A percentile compares a stretch with the other conserved stretches of the same genome.
Conservation (phyloP, 2,329 filamentous ascomycete species). For the Aspergillus brasiliensis region DNA sequence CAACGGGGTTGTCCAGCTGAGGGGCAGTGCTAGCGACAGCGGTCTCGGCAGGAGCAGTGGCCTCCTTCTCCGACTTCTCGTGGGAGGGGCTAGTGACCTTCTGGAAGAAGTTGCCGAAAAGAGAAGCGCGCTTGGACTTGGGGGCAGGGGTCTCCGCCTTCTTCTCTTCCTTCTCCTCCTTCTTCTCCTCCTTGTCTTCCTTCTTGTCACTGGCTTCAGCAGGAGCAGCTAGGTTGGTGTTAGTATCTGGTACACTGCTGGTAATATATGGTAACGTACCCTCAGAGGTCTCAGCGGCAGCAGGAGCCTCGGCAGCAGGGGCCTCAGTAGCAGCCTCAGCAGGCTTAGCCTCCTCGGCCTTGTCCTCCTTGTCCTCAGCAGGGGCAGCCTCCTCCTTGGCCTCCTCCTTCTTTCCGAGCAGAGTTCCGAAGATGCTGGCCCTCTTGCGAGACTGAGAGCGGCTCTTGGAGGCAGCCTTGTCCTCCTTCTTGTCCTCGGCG, state of each 20-base stretch:
- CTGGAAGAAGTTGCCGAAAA: slow-evolving; percentile 77
- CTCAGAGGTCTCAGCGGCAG: slow-evolving; percentile 42
- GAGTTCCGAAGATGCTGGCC: slow-evolving; percentile 43
- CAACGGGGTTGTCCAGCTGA: slow-evolving; percentile 50
- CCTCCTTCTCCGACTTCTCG: slow-evolving; percentile 52
- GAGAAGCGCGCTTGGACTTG: slow-evolving; percentile 78
- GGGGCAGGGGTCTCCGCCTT: slow-evolving; percentile 48
- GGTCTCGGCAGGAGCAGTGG: slow-evolving; percentile 51
- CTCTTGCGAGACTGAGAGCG: slow-evolving; percentile 62
- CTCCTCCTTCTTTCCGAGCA: slow-evolving; percentile 65
- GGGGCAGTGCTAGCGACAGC: slow-evolving; percentile 52
- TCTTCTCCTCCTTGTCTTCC: slow-evolving; percentile 29
- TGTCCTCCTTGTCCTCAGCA: slow-evolving; percentile 44
- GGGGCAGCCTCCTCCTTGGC: slow-evolving; percentile 41
- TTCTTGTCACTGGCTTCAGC: slow-evolving; percentile 15
- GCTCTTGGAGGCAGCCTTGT: slow-evolving; percentile 60
- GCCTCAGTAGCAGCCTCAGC: slow-evolving; percentile 10
- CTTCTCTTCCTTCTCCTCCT: slow-evolving; percentile 31
- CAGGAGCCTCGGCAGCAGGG: slow-evolving; percentile 22
- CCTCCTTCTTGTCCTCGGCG: slow-evolving; percentile 51
- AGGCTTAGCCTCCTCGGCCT: slow-evolving; percentile 44
- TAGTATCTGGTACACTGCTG: background rate
- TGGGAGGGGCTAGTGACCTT: slow-evolving; percentile 58
- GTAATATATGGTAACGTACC: background rate
- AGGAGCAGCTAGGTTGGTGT: slow-evolving; percentile 20